Conservation (phyloP, 1,284 basidiomycete genomes). For the Moniliella sp. region DNA sequence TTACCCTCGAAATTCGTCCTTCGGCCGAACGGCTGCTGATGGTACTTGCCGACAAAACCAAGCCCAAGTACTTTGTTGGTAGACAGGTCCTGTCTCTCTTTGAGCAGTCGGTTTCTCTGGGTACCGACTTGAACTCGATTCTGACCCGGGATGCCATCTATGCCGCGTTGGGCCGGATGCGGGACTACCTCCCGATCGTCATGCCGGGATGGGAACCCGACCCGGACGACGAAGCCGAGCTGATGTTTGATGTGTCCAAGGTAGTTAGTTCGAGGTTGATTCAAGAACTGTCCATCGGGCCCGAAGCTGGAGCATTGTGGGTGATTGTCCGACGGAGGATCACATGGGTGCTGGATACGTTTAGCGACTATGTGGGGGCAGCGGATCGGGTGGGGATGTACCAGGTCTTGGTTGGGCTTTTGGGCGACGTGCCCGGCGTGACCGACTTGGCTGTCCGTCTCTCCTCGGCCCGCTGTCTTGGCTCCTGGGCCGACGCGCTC, state of each 20-base stretch:
- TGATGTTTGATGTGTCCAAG: background rate
- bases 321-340: slow-evolving; percentile 20
- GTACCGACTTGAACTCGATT: slow-evolving; percentile 9
- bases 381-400: slow-evolving; percentile 13
- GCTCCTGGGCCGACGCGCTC: slow-evolving; percentile 22
- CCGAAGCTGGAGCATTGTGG: slow-evolving; percentile 9
- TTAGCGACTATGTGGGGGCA: slow-evolving; percentile 20
- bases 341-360: slow-evolving; percentile 23
- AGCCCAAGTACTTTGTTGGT: slow-evolving; percentile 9
- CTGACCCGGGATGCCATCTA: slow-evolving; percentile 26
- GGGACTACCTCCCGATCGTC: slow-evolving; percentile 11
- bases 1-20: slow-evolving; percentile 24
- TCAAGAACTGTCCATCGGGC: slow-evolving; percentile 12
- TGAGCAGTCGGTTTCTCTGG: slow-evolving; percentile 5
- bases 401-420: slow-evolving; percentile 16
- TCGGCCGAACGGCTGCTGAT: slow-evolving; percentile 23
- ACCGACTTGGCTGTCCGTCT: slow-evolving; percentile 26
- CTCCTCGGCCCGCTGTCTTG: slow-evolving; percentile 17
- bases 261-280: slow-evolving; percentile 15
- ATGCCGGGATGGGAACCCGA: background rate
- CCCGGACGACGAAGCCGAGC: background rate
- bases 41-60: slow-evolving; percentile 12
- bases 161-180: slow-evolving; percentile 16
- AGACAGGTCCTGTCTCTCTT: slow-evolving; percentile 19
- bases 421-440: slow-evolving; percentile 8